A percentile compares a stretch with the other conserved stretches of the same genome.
Conservation (phyloP, 2,329 filamentous ascomycete species). For the Verticillium nubilum region DNA sequence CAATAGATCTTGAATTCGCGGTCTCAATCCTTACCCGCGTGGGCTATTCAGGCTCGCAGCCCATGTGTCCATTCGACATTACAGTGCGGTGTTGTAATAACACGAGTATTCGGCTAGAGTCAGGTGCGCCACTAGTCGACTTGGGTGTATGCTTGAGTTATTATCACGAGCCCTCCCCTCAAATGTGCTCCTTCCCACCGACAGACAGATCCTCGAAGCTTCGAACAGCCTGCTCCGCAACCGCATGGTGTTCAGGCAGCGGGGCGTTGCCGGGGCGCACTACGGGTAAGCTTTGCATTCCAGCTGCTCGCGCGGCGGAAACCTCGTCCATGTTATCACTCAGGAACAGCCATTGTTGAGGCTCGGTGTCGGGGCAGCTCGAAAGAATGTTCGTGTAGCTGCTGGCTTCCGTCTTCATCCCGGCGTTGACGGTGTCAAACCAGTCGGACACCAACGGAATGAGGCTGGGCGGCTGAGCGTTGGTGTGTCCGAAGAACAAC, state of each 20-base stretch:
- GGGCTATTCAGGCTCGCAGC: background rate
- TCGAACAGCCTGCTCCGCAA: slow-evolving; percentile 26
- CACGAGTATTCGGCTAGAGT: background rate
- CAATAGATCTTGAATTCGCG: slow-evolving; percentile 16
- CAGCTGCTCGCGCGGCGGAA: slow-evolving; percentile 53
- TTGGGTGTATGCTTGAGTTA: background rate
- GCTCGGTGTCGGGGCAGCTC: slow-evolving; percentile 37
- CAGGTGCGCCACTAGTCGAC: no score
- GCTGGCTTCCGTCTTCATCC: slow-evolving; percentile 59
- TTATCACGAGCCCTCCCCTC: no score
- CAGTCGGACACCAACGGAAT: slow-evolving; percentile 55
- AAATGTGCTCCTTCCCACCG: background rate
- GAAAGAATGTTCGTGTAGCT: slow-evolving; percentile 65
- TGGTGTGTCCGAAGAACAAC: slow-evolving; percentile 66
- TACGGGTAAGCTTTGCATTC: slow-evolving; percentile 59
- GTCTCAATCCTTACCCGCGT: background rate
- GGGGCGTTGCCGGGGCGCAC: slow-evolving; percentile 65
- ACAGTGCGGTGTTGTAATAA: background rate
- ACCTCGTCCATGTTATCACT: slow-evolving; percentile 75
- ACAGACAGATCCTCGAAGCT: slow-evolving; percentile 21
- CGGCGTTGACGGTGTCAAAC: slow-evolving; percentile 79
- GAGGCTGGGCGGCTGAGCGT: slow-evolving; percentile 53
- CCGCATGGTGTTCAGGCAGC: slow-evolving; percentile 43
- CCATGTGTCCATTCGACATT: background rate
- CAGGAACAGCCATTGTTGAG: slow-evolving; percentile 64